Evolutionary conservation across 345 rosid genomes (phyloP), one percentile per base, ranked within the genome.

Genomic region (Chamaenerion angustifolium): DNA sequence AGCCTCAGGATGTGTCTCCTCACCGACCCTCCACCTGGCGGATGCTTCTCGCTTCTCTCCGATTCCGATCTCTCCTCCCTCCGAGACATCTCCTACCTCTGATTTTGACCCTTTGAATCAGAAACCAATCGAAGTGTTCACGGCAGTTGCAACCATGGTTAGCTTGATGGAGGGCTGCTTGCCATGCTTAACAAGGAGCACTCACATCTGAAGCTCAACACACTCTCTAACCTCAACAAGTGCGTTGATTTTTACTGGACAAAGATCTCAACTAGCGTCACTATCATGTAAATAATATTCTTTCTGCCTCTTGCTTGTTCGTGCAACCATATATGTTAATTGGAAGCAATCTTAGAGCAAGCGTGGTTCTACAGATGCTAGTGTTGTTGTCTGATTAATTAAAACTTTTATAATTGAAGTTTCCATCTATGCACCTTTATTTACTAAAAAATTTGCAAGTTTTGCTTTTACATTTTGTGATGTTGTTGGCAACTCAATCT

Each of bases 241-340:
- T 81, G 72, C 44, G 96, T 93, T 10, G 95, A 93, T 65, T 87
- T 54, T 52, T 85, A 80, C 75, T 93, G 99, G 97, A 97, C 97
- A 0, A 97, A 93, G 88, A 93, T 93, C 75, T 93, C 99, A 45
- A 93, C 99, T 40, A 88, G 94, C 69, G 94, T 93, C 16, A 90
- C 99, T 16, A 76, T 85, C 45, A 88, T 93, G 99, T 93, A 79
- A 51, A 18, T 16, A 27, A n/a, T 13, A 37, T 46, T 1, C 42
- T 12, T 27, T 10, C 12, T 44, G 43, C 48, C 27, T 19, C 31
- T 46, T 14, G 13, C 45, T 14, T 19, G 49, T 40, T 60, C 0
- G 1, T 13, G 16, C 2, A 2, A 2, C 25, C 25, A 21, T 46
- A 45, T 46, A 49, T 12, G 18, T 44, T 35, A 13, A 51, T 56